Evolutionary conservation across 805 yeast genomes (phyloP).

Genomic region (Schwanniomyces yamadae): DNA sequence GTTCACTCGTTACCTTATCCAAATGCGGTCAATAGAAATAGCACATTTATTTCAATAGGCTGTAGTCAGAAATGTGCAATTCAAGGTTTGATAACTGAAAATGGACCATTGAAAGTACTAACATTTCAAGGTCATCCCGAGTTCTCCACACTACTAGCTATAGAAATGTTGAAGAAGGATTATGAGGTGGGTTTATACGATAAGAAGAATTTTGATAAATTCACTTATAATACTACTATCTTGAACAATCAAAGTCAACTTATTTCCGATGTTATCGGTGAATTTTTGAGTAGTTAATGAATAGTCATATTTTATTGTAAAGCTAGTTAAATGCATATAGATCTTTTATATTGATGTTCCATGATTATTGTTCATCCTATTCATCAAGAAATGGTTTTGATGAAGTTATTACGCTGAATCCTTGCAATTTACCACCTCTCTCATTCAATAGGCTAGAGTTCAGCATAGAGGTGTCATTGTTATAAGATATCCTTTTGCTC

Average conservation of each 20-base stretch:
- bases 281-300: slow-evolving; percentile 19
- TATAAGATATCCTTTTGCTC: slow-evolving; percentile 20
- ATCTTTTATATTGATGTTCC: neutral
- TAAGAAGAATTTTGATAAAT: slow-evolving; percentile 24
- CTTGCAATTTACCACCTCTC: slow-evolving; percentile 39
- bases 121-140: slow-evolving; percentile 94
- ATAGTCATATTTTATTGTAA: neutral
- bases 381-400: slow-evolving; percentile 23
- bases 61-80: slow-evolving; percentile 51
- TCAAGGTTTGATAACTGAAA: slow-evolving; percentile 60
- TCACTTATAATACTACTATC: slow-evolving; percentile 27
- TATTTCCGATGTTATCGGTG: slow-evolving; percentile 35
- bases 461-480: slow-evolving; percentile 1
- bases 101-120: slow-evolving; percentile 49
- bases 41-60: slow-evolving; percentile 45
- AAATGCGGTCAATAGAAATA: slow-evolving; percentile 18
- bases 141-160: slow-evolving; percentile 43
- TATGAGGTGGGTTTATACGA: slow-evolving; percentile 19
- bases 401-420: slow-evolving; percentile 38
- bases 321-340: neutral
- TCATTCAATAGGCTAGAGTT: slow-evolving; percentile 6
- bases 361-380: slow-evolving; percentile 1
- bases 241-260: slow-evolving; percentile 40
- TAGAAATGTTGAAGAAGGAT: slow-evolving; percentile 22
- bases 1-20: slow-evolving; percentile 40